Evolutionary conservation across 805 yeast genomes (phyloP).

Genomic region (Tetrapisispora fleetii): DNA sequence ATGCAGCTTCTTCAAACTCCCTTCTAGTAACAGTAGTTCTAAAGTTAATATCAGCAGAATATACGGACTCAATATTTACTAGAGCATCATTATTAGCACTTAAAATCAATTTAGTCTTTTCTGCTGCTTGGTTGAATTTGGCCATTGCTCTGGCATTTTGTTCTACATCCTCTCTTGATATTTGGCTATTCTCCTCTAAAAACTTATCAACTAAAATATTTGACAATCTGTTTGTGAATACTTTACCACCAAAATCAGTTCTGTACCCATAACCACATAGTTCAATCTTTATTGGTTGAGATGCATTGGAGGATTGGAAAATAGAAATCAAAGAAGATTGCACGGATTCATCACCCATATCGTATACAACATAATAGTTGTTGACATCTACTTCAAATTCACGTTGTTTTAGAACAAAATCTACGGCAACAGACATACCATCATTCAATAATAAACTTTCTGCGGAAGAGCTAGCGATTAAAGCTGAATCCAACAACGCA

Average conservation of each 20-base stretch:
- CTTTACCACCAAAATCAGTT: slow-evolving; percentile 61
- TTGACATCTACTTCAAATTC: slow-evolving; percentile 28
- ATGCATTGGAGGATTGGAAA: slow-evolving; percentile 35
- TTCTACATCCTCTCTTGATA: slow-evolving; percentile 32
- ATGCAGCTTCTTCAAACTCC: slow-evolving; percentile 55
- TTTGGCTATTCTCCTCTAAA: slow-evolving; percentile 33
- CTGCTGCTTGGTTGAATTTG: slow-evolving; percentile 71
- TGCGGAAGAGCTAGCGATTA: slow-evolving; percentile 48
- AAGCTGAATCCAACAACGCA: slow-evolving; percentile 62
- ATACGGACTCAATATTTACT: slow-evolving; percentile 67
- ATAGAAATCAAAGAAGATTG: slow-evolving; percentile 70
- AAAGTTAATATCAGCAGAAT: slow-evolving; percentile 71
- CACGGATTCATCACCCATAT: slow-evolving; percentile 89
- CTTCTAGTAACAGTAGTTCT: slow-evolving; percentile 52
- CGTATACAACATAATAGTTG: slow-evolving; percentile 63
- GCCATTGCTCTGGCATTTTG: slow-evolving; percentile 49
- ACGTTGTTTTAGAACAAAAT: slow-evolving; percentile 42
- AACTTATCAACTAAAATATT: slow-evolving; percentile 53
- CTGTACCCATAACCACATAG: slow-evolving; percentile 67
- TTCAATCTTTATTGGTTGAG: slow-evolving; percentile 39
- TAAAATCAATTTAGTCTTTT: slow-evolving; percentile 74
- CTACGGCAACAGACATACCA: slow-evolving; percentile 84
- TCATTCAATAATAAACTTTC: slow-evolving; percentile 67
- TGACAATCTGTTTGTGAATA: slow-evolving; percentile 56
- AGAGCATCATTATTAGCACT: slow-evolving; percentile 79